Base-by-base conservation (phyloP, 441 rosid genomes). In the Hura crepitans region DNA sequence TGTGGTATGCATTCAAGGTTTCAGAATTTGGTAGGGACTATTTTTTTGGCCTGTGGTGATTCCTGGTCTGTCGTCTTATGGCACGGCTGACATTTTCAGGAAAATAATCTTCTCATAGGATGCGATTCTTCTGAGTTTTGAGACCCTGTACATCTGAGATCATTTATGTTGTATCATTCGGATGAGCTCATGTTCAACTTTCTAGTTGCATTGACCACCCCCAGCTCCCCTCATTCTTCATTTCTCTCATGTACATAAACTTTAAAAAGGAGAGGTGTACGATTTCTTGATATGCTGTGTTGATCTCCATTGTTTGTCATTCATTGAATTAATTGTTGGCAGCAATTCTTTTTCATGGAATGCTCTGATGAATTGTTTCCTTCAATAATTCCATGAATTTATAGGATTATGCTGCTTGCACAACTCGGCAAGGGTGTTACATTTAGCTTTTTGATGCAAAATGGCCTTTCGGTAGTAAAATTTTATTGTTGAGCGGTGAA, bases 171-270 rank as follows among this genome's bases (percentile, higher is more conserved):
- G 80, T 79, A 72, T 54, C 66, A 56, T 56, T 69, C 45, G 74
- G 68, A 72, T 51, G 82, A 69, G 69, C 74, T 62, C 65, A 45
- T 73, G 72, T 66, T 67, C 73, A 45, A 27, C 58, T 55, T 18
- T 31, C 39, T 59, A 20, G 80, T 73, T 68, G 63, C 72, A 13
- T 30, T 50, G 51, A 51, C 55, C 39, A 3, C 2, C 12, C 12
- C 25, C 20, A 6, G 28, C 13, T 42, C 2, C 51, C 33, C 59
- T 50, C 23, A 15, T 46, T 69, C 54, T 61, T 39, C 31, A 15
- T 23, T 65, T 65, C 70, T 66, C 50, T 53, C 11, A 7, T 84
- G 84, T 82, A 79, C 62, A 82, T 82, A 82, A 49, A 65, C 28
- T 72, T 61, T 37, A 39, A 35, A 53, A 55, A 35, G 37, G 35